phyloP scores from a whole-genome alignment of 805 yeast species.

The Wickerhamiella domercqiae region DNA sequence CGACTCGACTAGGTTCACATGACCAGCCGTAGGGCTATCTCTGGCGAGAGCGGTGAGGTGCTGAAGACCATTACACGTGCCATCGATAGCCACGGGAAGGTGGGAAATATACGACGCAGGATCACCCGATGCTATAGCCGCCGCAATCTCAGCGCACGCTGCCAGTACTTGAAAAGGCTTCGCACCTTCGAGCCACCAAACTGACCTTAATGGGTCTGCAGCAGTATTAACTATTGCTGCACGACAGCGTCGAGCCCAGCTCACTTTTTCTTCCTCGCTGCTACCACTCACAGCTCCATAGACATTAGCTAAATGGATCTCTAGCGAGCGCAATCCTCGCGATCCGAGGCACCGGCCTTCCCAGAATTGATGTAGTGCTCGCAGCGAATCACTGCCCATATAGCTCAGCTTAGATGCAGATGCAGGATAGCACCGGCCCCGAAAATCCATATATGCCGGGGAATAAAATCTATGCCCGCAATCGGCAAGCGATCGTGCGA shows the following conservation, averaged over 20 bases:
- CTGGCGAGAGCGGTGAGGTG: constrained; percentile 46
- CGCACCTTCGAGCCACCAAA: constrained; percentile 38
- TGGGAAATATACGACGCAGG: constrained; percentile 30
- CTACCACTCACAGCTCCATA: constrained; percentile 35
- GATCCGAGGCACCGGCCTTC: constrained; percentile 33
- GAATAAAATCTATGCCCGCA: constrained; percentile 29
- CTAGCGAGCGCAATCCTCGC: constrained; percentile 35
- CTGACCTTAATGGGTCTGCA: constrained; percentile 26
- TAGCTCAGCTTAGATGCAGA: constrained; percentile 36
- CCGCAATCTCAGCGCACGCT: constrained; percentile 34
- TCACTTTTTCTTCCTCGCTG: constrained; percentile 29
- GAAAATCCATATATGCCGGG: constrained; percentile 40
- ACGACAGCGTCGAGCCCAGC: constrained; percentile 29
- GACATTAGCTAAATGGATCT: constrained; percentile 38
- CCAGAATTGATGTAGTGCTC: constrained; percentile 37
- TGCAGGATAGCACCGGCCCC: constrained; percentile 40
- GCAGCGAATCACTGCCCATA: constrained; percentile 36
- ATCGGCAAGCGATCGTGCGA: constrained; percentile 64
- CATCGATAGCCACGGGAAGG: constrained; percentile 41
- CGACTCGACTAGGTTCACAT: constrained; percentile 29
- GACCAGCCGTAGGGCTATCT: constrained; percentile 36
- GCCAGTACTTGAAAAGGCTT: constrained; percentile 42
- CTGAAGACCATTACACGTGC: constrained; percentile 44
- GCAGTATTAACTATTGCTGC: constrained; percentile 29
- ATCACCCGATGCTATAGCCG: constrained; percentile 29